Percentiles rank a stretch among this genome's conserved stretches.
Evolutionary conservation across 805 yeast species (phyloP).

Genomic region (Cyberlindnera mycetangii): DNA sequence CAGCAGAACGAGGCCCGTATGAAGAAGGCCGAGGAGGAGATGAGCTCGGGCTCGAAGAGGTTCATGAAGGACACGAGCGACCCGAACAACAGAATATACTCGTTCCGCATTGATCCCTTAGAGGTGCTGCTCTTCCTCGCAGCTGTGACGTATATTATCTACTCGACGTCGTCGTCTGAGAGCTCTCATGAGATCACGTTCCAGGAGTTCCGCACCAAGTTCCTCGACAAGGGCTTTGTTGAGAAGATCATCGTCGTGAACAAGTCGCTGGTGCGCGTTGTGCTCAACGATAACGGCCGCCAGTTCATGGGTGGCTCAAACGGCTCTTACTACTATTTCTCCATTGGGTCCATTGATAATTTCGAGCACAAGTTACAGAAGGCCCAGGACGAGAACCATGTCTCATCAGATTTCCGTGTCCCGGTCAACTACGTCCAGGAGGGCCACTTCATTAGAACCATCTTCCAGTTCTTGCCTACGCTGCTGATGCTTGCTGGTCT

Average conservation of each 20-base stretch:
- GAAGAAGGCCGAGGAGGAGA: conserved; percentile 20
- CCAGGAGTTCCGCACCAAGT: conserved; percentile 83
- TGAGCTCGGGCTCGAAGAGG: conserved; percentile 16
- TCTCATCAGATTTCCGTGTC: conserved; percentile 60
- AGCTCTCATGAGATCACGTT: conserved; percentile 67
- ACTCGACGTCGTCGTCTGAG: conserved; percentile 29
- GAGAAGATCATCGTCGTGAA: conserved; percentile 72
- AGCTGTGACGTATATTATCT: conserved; percentile 32
- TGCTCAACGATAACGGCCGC: conserved; percentile 58
- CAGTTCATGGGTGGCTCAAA: conserved; percentile 39
- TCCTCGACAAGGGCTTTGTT: conserved; percentile 76
- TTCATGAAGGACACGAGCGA: conserved; percentile 27
- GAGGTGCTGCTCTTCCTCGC: conserved; percentile 33
- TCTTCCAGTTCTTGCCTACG: conserved; percentile 85
- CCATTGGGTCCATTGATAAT: conserved; percentile 84
- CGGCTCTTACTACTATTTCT: conserved; percentile 50
- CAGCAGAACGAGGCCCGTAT: conserved; percentile 19
- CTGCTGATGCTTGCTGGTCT: conserved; percentile 83
- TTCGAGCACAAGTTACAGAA: conserved; percentile 78
- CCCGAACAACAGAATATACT: conserved; percentile 31
- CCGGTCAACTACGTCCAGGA: conserved; percentile 81
- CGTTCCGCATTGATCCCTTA: conserved; percentile 33
- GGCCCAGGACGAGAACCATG: conserved; percentile 68
- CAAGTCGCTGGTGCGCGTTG: conserved; percentile 70
- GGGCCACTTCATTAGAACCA: conserved; percentile 59